Base-by-base conservation (phyloP, 257 asterid genomes). In the Mitragyna speciosa region DNA sequence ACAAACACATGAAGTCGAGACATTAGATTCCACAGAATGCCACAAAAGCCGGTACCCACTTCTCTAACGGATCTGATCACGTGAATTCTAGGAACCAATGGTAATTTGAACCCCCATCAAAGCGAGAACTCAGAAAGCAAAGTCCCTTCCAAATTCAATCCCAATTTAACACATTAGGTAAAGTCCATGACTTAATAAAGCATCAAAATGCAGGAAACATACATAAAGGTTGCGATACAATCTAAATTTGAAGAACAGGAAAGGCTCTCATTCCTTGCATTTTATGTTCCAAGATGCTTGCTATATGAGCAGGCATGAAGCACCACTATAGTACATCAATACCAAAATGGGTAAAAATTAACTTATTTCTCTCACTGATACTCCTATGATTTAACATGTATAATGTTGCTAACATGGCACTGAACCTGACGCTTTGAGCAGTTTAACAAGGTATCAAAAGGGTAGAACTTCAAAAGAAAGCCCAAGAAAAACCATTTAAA, bases 301-400 rank as follows among this genome's bases (percentile, higher is more conserved):
- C 73, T 61, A 63, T 36, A 45, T 24, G 49, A 68, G 72, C 47
- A 79, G 59, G 78, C 61, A 47, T 30, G 82, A 58, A 22, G 72
- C 73, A 69, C 30, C 64, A 48, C 24, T 59, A 15, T 22, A 33
- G 54, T 48, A 51, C 51, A 74, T 54, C 33, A 54, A 74, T 36
- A 54, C 78, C 51, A 52, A 54, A 56, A 12, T 24, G 15, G 1
- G 30, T 1, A 56, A 47, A 68, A n/a, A 39, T n/a, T 24, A 78
- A 68, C 49, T 47, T 59, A 22, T 48, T 19, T 28, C 3, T 14
- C 74, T 65, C 30, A 51, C 20, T 36, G 2, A 26, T 49, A 20
- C 7, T 48, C 17, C 33, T 65, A 19, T 12, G 10, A 30, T 36
- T 30, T 20, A 22, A 12, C 72, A 22, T n/a, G 43, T 67, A 8